phyloP scores from a whole-genome alignment of 2,329 filamentous ascomycete genomes.

The Xylaria sp. region DNA sequence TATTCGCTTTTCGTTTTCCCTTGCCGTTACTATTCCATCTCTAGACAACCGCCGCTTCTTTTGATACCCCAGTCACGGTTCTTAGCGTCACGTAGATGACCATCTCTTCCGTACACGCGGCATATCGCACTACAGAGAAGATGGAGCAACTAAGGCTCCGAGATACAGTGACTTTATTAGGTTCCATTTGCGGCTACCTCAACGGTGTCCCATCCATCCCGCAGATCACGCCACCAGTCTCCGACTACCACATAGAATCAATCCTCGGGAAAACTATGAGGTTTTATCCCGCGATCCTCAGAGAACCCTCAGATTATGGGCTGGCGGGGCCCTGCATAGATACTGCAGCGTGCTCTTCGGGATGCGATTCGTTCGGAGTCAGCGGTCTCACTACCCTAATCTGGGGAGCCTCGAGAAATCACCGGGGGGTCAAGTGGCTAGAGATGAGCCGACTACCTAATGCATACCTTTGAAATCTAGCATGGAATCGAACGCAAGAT shows the following conservation, averaged over 20 bases:
- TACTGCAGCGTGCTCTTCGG: constrained; percentile 33
- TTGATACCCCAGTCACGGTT: background rate
- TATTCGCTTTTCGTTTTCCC: background rate
- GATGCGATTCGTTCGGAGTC: constrained; percentile 36
- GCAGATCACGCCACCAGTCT: constrained; percentile 40
- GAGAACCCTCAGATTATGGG: constrained; percentile 42
- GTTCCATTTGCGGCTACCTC: constrained; percentile 36
- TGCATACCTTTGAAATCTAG: background rate
- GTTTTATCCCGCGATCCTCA: constrained; percentile 44
- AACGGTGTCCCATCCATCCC: constrained; percentile 35
- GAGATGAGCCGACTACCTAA: background rate
- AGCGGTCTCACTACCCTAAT: constrained; percentile 38
- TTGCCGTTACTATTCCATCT: background rate
- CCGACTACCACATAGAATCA: constrained; percentile 42
- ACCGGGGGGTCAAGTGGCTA: background rate
- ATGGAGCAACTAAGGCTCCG: background rate
- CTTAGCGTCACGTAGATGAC: background rate
- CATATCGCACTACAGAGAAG: background rate
- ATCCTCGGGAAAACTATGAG: constrained; percentile 42
- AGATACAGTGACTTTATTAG: background rate
- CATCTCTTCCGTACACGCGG: background rate
- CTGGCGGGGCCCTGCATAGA: constrained; percentile 43
- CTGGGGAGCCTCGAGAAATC: constrained; percentile 41
- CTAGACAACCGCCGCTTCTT: background rate
- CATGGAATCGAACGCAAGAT: background rate